Evolutionary conservation across 345 rosid genomes (phyloP), one percentile per base, ranked within the genome.

Genomic region (Eucalyptus polyanthemos): DNA sequence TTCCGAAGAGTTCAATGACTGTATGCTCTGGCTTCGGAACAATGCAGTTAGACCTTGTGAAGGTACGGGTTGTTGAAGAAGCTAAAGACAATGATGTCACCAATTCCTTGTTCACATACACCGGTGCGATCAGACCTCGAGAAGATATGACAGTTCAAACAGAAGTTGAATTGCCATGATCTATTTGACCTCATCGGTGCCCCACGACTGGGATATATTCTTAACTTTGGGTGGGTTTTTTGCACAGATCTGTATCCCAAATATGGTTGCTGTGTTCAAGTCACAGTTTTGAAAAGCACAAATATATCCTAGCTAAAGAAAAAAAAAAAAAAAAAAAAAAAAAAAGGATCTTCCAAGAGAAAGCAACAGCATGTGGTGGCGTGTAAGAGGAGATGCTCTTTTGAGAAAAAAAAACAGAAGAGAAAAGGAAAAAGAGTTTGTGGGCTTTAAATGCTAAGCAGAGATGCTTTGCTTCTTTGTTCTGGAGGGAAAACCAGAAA

Each of bases 381-480:
- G 91, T 11, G 87, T 27, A 76, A 87, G 80, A 81, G 60, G 53
- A 93, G 93, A 94, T 76, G 83, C 83, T 76, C 83, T 40, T 76
- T 76, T 76, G 7, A 2, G 8, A 5, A 2, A 11, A 11, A 34
- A 19, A 47, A 47, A 9, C 44, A 45, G 13, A 19, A 50, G 1
- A 50, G 7, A 50, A 0, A 34, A 72, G 56, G 24, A 53, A 8
- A 53, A 34, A 72, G 47, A 40, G 47, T 76, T 76, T 40, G 47
- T 40, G 83, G 29, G 47, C 83, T 76, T 40, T 40, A 76, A 40
- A 76, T 76, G 15, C 24, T 40, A 11, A 40, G 83, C 47, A 76
- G 86, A 92, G 94, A 94, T 94, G 92, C 96, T 92, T 94, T 94
- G 94, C 94, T 94, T 95, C 89, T 88, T 86, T 90, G 92, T 88